Conservation (phyloP, 2,329 filamentous ascomycete species). For the Apiospora koreana region DNA sequence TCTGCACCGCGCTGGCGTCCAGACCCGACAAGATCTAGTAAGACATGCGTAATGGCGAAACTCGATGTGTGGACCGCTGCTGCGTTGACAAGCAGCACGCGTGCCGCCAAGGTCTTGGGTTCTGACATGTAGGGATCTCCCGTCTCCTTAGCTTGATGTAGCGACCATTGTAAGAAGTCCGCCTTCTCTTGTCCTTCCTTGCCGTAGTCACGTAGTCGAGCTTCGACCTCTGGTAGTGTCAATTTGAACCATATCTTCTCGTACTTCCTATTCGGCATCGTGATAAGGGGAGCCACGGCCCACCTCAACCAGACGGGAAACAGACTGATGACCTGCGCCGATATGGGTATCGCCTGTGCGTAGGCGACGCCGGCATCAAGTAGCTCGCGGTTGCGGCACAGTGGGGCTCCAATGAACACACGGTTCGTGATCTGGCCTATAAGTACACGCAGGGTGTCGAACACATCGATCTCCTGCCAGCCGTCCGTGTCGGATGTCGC, state of each 20-base stretch:
- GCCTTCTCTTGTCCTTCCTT: conserved; percentile 13
- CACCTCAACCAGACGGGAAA: conserved; percentile 20
- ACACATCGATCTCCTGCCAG: conserved; percentile 13
- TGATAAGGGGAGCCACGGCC: conserved; percentile 20
- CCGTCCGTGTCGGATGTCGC: no score
- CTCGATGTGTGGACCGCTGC: conserved; percentile 42
- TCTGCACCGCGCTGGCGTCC: conserved; percentile 21
- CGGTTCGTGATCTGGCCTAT: conserved; percentile 21
- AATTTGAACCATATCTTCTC: conserved; percentile 20
- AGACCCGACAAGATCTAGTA: conserved; percentile 45
- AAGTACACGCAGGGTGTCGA: conserved; percentile 12
- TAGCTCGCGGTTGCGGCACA: conserved; percentile 22
- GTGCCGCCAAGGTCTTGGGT: conserved; percentile 26
- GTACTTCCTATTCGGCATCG: conserved; percentile 22
- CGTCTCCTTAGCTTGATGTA: conserved; percentile 20
- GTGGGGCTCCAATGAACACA: conserved; percentile 23
- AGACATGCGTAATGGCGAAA: conserved; percentile 27
- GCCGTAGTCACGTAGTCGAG: conserved; percentile 18
- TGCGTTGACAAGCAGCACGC: conserved; percentile 36
- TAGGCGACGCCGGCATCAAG: conserved; percentile 22
- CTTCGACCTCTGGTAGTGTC: conserved; percentile 20
- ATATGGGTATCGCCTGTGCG: conserved; percentile 21
- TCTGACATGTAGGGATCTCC: conserved; percentile 21
- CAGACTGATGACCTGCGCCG: conserved; percentile 19
- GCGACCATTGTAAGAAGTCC: conserved; percentile 26